Conservation (phyloP, 768 basidiomycete species). For the Xerocomus spinulosus region DNA sequence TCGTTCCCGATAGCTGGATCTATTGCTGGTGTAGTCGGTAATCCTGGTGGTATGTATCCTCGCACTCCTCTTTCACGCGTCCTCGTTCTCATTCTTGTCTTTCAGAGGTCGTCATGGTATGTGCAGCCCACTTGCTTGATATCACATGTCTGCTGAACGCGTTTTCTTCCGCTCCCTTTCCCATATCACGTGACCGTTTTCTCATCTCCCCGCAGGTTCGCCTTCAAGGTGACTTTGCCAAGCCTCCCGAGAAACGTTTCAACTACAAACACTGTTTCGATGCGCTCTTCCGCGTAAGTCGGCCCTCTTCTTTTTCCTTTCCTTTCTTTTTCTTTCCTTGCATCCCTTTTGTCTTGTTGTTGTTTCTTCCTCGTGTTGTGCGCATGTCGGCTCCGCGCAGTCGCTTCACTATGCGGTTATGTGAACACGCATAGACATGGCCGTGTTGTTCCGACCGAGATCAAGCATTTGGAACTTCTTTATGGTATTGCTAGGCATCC, state of each 20-base stretch:
- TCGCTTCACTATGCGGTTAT: not conserved
- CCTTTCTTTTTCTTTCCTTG: not conserved
- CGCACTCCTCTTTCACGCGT: not conserved
- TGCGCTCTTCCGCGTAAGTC: conserved; percentile 77
- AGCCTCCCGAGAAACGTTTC: conserved; percentile 81
- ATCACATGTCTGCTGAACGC: conserved; percentile 16
- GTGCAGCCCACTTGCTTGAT: conserved; percentile 11
- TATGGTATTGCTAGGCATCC: no score
- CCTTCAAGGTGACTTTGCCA: conserved; percentile 87
- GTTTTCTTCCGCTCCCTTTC: not conserved
- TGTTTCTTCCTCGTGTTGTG: not conserved
- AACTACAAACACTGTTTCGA: conserved; percentile 90
- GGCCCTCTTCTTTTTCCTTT: not conserved
- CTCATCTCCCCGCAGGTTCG: conserved; percentile 45
- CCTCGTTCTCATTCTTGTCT: not conserved
- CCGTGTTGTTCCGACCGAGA: not conserved
- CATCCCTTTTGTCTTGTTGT: not conserved
- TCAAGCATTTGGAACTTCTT: no score
- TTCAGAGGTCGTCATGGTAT: conserved; percentile 69
- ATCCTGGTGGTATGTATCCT: conserved; percentile 66
- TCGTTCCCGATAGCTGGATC: conserved; percentile 54
- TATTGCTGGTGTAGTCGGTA: conserved; percentile 85
- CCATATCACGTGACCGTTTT: conserved; percentile 17
- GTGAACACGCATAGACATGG: not conserved
- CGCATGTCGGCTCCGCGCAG: not conserved